phyloP scores from a whole-genome alignment of 2,329 filamentous ascomycete species.

The Hypoxylon sp. region DNA sequence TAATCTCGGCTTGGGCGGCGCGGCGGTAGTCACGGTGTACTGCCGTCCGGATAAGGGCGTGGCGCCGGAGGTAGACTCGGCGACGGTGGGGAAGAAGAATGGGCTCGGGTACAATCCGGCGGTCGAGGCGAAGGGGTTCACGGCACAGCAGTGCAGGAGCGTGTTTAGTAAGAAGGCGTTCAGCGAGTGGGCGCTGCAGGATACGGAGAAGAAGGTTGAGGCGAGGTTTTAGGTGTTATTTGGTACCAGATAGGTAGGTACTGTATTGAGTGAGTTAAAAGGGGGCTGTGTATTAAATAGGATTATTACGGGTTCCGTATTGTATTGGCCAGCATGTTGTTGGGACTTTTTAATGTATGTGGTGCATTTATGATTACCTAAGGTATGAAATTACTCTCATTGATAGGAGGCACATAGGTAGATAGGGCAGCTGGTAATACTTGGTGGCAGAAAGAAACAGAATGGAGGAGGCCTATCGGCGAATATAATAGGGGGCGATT shows the following conservation, averaged over 20 bases:
- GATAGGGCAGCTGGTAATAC: too few relatives aligned
- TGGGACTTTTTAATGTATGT: neutral
- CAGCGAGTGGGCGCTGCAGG: constrained; percentile 83
- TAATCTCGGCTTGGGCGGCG: constrained; percentile 92
- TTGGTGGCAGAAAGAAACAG: too few relatives aligned
- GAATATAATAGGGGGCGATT: too few relatives aligned
- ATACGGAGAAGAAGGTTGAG: constrained; percentile 81
- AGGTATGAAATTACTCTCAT: neutral
- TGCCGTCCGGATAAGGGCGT: constrained; percentile 82
- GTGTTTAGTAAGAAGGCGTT: constrained; percentile 77
- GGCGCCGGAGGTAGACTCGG: constrained; percentile 72
- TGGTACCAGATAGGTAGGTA: neutral
- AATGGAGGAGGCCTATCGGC: too few relatives aligned
- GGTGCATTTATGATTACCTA: neutral
- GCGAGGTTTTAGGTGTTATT: constrained; percentile 69
- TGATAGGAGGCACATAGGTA: too few relatives aligned
- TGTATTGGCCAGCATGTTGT: constrained; percentile 1
- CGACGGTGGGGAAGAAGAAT: constrained; percentile 74
- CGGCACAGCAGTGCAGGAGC: constrained; percentile 77
- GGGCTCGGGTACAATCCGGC: constrained; percentile 93
- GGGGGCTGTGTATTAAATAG: neutral
- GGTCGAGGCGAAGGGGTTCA: constrained; percentile 90
- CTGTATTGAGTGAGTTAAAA: neutral
- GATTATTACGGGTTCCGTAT: neutral
- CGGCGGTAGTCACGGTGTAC: constrained; percentile 91